Conservation (phyloP, 2,329 filamentous ascomycete genomes). For the Aspergillus fischeri region DNA sequence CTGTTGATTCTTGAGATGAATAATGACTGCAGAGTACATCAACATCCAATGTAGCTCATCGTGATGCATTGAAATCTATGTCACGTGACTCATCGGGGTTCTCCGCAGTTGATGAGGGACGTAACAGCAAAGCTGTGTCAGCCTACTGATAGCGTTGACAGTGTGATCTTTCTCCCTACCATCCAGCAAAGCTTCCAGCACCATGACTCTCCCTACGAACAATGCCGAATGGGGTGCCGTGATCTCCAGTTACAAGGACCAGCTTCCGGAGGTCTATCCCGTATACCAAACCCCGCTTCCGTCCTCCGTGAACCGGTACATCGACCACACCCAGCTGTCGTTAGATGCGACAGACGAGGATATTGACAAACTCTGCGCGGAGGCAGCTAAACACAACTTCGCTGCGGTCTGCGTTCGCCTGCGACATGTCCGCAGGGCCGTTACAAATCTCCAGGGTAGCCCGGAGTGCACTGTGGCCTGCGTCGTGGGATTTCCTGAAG, state of each 20-base stretch:
- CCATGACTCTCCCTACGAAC: constrained; percentile 25
- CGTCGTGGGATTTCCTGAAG: constrained; percentile 59
- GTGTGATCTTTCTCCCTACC: neutral
- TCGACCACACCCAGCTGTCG: constrained; percentile 42
- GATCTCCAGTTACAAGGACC: constrained; percentile 23
- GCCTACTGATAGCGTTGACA: neutral
- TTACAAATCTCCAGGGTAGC: constrained; percentile 42
- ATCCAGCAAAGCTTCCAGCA: neutral
- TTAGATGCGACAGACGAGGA: constrained; percentile 43
- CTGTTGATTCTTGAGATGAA: neutral
- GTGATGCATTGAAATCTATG: neutral
- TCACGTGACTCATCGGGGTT: constrained; percentile 5
- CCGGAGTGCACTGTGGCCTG: constrained; percentile 51
- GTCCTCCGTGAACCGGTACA: constrained; percentile 29
- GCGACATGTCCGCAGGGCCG: constrained; percentile 49
- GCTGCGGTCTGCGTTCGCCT: constrained; percentile 55
- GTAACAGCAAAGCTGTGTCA: neutral
- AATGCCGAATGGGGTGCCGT: constrained; percentile 32
- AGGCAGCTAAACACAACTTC: constrained; percentile 45
- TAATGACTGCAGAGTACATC: neutral
- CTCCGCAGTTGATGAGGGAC: constrained; percentile 3
- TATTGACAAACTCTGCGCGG: constrained; percentile 52
- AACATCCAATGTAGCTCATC: neutral
- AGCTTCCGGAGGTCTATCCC: constrained; percentile 20
- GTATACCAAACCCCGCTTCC: constrained; percentile 23